Evolutionary conservation across 257 asterid species (phyloP).

Genomic region (Rhazya stricta): DNA sequence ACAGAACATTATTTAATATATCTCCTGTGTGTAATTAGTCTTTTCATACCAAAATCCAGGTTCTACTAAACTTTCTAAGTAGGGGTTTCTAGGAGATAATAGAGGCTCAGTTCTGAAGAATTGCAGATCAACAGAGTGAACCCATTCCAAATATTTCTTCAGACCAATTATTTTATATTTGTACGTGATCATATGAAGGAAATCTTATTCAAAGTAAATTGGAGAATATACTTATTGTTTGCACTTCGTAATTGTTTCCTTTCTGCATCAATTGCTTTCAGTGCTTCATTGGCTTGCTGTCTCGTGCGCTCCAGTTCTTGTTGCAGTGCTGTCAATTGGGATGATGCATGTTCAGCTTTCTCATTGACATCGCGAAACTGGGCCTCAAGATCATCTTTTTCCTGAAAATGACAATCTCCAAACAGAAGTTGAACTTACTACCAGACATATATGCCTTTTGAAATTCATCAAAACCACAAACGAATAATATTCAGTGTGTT

Average conservation of each 20-base stretch:
- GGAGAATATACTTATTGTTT: slow-evolving; percentile 71
- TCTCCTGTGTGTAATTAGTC: not conserved
- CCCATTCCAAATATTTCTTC: not conserved
- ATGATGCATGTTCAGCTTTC: slow-evolving; percentile 71
- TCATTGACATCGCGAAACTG: slow-evolving; percentile 72
- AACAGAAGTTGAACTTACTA: slow-evolving; percentile 18
- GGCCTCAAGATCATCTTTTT: slow-evolving; percentile 88
- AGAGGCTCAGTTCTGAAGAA: not conserved
- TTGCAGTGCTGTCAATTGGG: slow-evolving; percentile 71
- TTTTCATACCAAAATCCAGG: not conserved
- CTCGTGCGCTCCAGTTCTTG: slow-evolving; percentile 91
- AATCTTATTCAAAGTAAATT: not conserved
- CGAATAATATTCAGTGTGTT: not conserved
- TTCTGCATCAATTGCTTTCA: slow-evolving; percentile 85
- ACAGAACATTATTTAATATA: not conserved
- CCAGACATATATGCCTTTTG: not conserved
- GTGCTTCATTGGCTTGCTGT: slow-evolving; percentile 86
- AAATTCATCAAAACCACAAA: not conserved
- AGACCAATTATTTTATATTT: not conserved
- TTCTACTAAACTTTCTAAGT: not conserved
- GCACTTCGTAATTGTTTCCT: slow-evolving; percentile 88
- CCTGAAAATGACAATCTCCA: slow-evolving; percentile 48
- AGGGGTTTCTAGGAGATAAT: not conserved
- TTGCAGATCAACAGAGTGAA: not conserved
- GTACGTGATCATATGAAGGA: not conserved